A percentile compares a stretch with the other conserved stretches of the same genome.
Conservation (phyloP, 208 protist species). For the Trypanosoma brucei region DNA sequence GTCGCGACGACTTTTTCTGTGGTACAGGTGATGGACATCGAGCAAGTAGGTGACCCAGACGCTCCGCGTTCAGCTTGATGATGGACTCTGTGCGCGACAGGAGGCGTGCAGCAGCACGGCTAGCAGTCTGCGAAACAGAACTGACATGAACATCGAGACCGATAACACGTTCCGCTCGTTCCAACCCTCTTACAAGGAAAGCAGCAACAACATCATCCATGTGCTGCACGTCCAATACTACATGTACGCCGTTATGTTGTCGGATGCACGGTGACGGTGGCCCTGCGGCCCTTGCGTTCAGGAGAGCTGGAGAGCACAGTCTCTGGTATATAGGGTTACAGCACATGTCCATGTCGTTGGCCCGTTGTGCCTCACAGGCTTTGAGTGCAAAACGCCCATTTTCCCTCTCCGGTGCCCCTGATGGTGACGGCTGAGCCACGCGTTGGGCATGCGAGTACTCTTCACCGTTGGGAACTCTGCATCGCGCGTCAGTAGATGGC, state of each 20-base stretch:
- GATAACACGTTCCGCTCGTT: conserved; percentile 25
- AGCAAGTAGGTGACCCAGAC: conserved; percentile 5
- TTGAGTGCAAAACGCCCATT: neutral
- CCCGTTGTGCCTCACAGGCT: neutral
- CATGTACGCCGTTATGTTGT: conserved; percentile 16
- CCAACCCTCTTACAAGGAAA: conserved; percentile 23
- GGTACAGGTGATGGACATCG: neutral
- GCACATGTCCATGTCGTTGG: neutral
- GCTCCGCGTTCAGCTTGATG: conserved; percentile 14
- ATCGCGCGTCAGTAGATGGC: neutral
- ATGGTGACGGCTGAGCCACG: neutral
- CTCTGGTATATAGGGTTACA: neutral
- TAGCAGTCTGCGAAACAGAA: conserved; percentile 15
- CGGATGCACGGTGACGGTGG: neutral
- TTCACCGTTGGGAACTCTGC: neutral
- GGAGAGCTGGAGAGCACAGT: neutral
- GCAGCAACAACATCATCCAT: conserved; percentile 25
- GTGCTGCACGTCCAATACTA: conserved; percentile 24
- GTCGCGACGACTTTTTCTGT: neutral
- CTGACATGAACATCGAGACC: conserved; percentile 14
- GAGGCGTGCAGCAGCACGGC: conserved; percentile 9
- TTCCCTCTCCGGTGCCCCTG: neutral
- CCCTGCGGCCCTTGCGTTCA: neutral
- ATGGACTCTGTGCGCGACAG: conserved; percentile 11
- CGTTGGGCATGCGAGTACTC: neutral